Conservation (phyloP, 352 stramenopile species). For the Pythium aquatile region DNA sequence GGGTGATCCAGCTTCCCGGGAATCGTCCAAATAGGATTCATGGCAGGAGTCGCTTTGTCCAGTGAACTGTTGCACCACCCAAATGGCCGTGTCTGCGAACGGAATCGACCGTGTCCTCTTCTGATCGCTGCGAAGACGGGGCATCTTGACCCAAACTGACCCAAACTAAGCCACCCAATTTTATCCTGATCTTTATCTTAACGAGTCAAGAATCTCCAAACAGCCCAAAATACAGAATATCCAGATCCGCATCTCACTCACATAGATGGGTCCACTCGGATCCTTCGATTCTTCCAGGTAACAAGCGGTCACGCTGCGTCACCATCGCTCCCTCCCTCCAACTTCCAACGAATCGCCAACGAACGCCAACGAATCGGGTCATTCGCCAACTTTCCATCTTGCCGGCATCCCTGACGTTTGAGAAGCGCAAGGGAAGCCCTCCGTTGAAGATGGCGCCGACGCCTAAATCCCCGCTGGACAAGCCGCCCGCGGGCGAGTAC, state of each 20-base stretch:
- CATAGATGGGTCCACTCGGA: background rate
- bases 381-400: conserved; percentile 22
- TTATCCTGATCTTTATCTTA: background rate
- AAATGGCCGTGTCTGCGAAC: background rate
- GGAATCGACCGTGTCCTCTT: background rate
- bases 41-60: background rate
- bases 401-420: background rate
- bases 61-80: conserved; percentile 1
- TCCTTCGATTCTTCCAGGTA: conserved; percentile 7
- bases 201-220: background rate
- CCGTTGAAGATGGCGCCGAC: conserved; percentile 14
- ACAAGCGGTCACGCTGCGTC: background rate
- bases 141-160: background rate
- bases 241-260: background rate
- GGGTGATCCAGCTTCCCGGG: no score
- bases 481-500: conserved; percentile 14
- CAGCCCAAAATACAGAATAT: conserved; percentile 1
- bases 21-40: no score
- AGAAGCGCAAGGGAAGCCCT: background rate
- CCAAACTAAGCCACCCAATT: background rate
- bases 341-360: background rate
- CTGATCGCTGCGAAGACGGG: background rate
- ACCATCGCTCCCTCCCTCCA: background rate
- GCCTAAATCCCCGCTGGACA: conserved; percentile 13
- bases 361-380: background rate